Percentiles rank a stretch among this genome's conserved stretches.
Evolutionary conservation across 768 basidiomycete genomes (phyloP).

Genomic region (Filobasidium floriforme): DNA sequence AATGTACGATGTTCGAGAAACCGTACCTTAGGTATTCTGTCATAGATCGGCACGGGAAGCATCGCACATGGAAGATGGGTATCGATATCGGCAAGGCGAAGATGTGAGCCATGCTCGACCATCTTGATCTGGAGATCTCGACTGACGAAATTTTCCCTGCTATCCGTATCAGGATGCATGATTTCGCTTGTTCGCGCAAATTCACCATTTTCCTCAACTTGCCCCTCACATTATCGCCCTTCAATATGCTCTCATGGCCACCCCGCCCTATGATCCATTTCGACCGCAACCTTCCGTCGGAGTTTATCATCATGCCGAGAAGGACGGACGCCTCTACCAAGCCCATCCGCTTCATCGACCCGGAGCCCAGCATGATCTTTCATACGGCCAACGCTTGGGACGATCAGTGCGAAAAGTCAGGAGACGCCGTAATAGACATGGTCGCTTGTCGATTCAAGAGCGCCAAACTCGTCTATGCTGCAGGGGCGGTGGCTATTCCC

Average conservation of each 20-base stretch:
- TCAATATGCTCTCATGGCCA: conserved; percentile 38
- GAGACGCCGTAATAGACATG: conserved; percentile 38
- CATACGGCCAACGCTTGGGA: conserved; percentile 48
- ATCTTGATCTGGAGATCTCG: too few species aligned
- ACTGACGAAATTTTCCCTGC: background rate
- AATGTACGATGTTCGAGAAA: conserved; percentile 40
- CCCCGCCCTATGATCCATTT: conserved; percentile 45
- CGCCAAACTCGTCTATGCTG: conserved; percentile 46
- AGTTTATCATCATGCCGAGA: conserved; percentile 47
- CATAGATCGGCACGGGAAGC: conserved; percentile 36
- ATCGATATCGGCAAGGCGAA: conserved; percentile 39
- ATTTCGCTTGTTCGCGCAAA: conserved; percentile 45
- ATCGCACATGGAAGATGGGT: conserved; percentile 40
- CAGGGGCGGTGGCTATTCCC: conserved; percentile 44
- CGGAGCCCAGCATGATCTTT: conserved; percentile 46
- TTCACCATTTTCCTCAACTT: conserved; percentile 47
- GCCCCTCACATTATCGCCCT: conserved; percentile 45
- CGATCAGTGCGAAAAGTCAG: conserved; percentile 27
- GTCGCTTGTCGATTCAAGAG: conserved; percentile 45
- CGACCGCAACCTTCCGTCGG: conserved; percentile 39
- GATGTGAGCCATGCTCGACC: conserved; percentile 29
- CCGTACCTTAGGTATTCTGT: conserved; percentile 40
- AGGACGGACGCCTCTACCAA: conserved; percentile 20
- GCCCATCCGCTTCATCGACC: conserved; percentile 39
- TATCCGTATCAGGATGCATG: conserved; percentile 44